A percentile compares a stretch with the other conserved stretches of the same genome.
Conservation (phyloP, 2,329 filamentous ascomycete species). For the Alternaria gansuensis region DNA sequence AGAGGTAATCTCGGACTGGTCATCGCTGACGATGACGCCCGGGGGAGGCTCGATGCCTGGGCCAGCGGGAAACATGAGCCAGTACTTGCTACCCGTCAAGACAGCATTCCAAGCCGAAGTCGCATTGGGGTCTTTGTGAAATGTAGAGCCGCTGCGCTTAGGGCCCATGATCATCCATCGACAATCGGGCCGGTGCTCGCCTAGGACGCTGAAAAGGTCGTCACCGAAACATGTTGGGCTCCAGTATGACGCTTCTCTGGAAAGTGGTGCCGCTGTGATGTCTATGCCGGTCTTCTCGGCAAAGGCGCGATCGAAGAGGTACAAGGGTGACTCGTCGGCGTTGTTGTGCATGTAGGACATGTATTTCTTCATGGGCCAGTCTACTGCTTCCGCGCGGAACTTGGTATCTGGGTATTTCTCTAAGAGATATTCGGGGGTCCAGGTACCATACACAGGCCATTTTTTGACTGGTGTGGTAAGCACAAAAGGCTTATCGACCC, state of each 20-base stretch:
- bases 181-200: constrained; percentile 80
- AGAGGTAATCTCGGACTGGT: constrained; percentile 91
- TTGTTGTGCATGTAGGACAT: constrained; percentile 81
- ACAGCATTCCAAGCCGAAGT: constrained; percentile 95
- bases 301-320: constrained; percentile 89
- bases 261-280: constrained; percentile 53
- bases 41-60: constrained; percentile 72
- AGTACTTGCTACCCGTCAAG: constrained; percentile 89
- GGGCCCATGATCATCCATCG: constrained; percentile 94
- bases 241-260: constrained; percentile 71
- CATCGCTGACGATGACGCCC: constrained; percentile 87
- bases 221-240: constrained; percentile 84
- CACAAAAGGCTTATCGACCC: constrained; percentile 86
- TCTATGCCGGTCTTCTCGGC: constrained; percentile 81
- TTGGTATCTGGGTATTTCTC: constrained; percentile 69
- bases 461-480: constrained; percentile 80
- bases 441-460: constrained; percentile 80
- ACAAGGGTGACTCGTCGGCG: constrained; percentile 86
- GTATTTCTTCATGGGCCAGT: constrained; percentile 88
- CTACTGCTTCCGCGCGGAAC: constrained; percentile 91
- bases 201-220: constrained; percentile 84
- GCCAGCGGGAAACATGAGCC: constrained; percentile 94
- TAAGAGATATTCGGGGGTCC: constrained; percentile 75
- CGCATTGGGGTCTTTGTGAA: constrained; percentile 82
- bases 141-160: constrained; percentile 86